Evolutionary conservation across 176 grass and related monocot species (phyloP), one percentile per base, ranked within the genome.

Genomic region (Oryza nivara): DNA sequence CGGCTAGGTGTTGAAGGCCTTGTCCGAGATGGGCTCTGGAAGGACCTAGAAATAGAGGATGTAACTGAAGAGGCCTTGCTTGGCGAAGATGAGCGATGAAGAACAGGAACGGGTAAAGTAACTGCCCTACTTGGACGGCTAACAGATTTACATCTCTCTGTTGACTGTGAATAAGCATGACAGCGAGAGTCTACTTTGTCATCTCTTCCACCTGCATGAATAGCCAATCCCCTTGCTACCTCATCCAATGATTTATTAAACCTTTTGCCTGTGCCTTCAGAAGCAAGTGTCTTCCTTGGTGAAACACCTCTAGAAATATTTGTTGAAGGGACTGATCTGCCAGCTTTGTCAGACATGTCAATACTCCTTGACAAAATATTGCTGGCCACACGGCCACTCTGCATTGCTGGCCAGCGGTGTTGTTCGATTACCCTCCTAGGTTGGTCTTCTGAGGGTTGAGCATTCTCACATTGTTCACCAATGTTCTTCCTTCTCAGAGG

Each of bases 391-490:
- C 84, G 86, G 19, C 89, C 86, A 78, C 73, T 64, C 72, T 72
- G 83, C 89, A 93, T 88, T 67, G 79, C 73, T 68, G 91, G 91
- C 96, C 93, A 93, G 54, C 88, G 79, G 35, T 92, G 83, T 74
- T 88, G 83, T 73, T 95, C 90, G 40, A 83, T 82, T 68, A 74
- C 76, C 75, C 75, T 92, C 73, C 72, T 85, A 82, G 84, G 80
- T 38, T 77, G 34, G 51, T 87, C 80, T 44, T 88, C 83, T 76
- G 74, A 83, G 80, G 87, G 90, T 30, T 72, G 83, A 79, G 63
- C 69, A 72, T 97, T 94, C 76, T 90, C 93, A 65, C 79, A 88
- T 76, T 95, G 89, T 69, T 95, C 88, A 75, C 83, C 74, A 81
- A 75, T 77, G 68, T 73, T 90, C 68, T 91, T 96, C 52, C 87